Evolutionary conservation across 176 grass and related monocot genomes (phyloP).

Genomic region (Luzula sylvatica): DNA sequence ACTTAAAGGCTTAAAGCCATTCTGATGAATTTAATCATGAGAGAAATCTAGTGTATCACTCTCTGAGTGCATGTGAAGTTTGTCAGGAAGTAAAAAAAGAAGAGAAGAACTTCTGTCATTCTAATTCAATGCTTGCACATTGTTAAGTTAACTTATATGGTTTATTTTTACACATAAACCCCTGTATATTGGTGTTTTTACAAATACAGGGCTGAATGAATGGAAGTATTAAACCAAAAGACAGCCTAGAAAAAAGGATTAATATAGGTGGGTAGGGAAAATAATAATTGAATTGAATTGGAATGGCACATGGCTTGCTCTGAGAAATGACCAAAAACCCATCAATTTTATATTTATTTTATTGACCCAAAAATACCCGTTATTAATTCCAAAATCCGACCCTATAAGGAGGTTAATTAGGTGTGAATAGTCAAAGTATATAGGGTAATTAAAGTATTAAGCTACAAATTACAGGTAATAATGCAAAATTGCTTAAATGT

Average conservation of each 20-base stretch:
- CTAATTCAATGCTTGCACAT: too few species aligned
- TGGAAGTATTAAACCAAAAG: background rate
- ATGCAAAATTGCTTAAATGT: too few species aligned
- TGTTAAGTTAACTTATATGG: background rate
- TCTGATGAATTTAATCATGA: background rate
- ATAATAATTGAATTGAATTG: constrained; percentile 22
- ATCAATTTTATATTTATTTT: background rate
- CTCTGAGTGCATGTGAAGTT: constrained; percentile 10
- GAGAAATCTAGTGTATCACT: constrained; percentile 3
- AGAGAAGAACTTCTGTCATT: background rate
- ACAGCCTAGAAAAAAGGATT: background rate
- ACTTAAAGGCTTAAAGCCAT: background rate
- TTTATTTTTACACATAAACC: background rate
- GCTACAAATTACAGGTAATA: too few species aligned
- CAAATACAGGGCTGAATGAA: background rate
- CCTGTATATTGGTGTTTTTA: too few species aligned
- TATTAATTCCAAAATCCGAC: too few species aligned
- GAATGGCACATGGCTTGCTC: constrained; percentile 11
- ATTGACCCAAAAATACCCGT: too few species aligned
- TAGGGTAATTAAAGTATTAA: too few species aligned
- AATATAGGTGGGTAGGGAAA: constrained; percentile 1
- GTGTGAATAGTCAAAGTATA: too few species aligned
- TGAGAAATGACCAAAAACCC: constrained; percentile 16
- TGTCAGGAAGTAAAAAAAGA: constrained; percentile 8
- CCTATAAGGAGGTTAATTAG: too few species aligned